Evolutionary conservation across 148 eudicot species (phyloP), one percentile per base, ranked within the genome.

Genomic region (Mesembryanthemum crystallinum): DNA sequence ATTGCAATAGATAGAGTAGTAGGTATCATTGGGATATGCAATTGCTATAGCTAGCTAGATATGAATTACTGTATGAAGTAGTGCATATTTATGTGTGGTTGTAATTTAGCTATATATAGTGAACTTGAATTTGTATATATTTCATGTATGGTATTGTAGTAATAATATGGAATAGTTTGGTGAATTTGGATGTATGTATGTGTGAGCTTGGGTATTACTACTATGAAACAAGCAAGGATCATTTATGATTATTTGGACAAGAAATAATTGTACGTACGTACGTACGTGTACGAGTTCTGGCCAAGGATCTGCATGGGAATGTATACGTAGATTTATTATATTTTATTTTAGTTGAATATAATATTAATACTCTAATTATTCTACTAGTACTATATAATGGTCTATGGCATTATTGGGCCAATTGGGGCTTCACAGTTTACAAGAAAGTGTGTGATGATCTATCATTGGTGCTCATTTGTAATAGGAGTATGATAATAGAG

Each of bases 71-170:
- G 6, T 35, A 35, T 35, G 39, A 35, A 35, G 58, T 17, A 54
- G 58, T 20, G 18, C 1, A 45, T 45, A 8, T 8, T 0, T 8
- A 1, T 8, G 49, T 45, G 14, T 55, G 57, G 47, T 23, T 42
- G 76, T 63, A 73, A 62, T 64, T 14, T 18, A 20, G 28, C 6
- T 3, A 73, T 7, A 13, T 33, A 51, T 20, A 64, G 20, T 23
- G 59, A 24, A 29, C 42, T 51, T 64, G 70, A 64, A 74, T 49
- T 64, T 74, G 77, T 74, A 64, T 74, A 74, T 74, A 64, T 17
- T 45, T 43, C 49, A 45, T 45, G 77, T 37, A 21, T 74, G 49
- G 77, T 74, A 74, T 47, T 63, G 62, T 74, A 74, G 32, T 61
- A 59, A 49, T 23, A 20, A 33, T 43, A 43, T 43, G 8, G 1